phyloP scores from a whole-genome alignment of 2,329 filamentous ascomycete genomes.

The Coniochaeta sp. region DNA sequence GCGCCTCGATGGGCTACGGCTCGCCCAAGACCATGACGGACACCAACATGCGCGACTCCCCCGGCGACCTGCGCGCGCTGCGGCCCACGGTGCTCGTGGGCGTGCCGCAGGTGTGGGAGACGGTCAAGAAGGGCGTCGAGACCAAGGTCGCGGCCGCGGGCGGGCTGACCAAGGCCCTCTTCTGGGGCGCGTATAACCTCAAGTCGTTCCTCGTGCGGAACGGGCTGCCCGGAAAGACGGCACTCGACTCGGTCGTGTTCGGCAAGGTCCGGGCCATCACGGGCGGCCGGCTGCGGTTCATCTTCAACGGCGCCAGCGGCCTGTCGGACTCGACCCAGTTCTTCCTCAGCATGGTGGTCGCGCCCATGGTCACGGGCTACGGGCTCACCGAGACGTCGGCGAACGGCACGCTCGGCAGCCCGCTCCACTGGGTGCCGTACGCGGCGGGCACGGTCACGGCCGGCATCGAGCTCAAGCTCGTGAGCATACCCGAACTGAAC shows the following conservation, averaged over 20 bases:
- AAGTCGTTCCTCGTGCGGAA: constrained; percentile 52
- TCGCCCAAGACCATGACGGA: constrained; percentile 86
- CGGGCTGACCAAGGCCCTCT: constrained; percentile 66
- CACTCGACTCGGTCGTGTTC: constrained; percentile 81
- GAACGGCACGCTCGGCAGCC: constrained; percentile 75
- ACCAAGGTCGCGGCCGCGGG: constrained; percentile 67
- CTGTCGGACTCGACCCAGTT: constrained; percentile 80
- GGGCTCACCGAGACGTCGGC: constrained; percentile 90
- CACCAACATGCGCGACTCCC: constrained; percentile 77
- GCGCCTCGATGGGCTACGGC: constrained; percentile 88
- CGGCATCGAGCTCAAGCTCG: constrained; percentile 81
- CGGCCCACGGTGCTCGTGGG: constrained; percentile 85
- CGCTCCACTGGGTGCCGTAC: constrained; percentile 72
- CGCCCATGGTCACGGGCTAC: constrained; percentile 91
- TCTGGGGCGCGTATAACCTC: constrained; percentile 58
- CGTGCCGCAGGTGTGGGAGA: constrained; percentile 96
- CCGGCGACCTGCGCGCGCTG: constrained; percentile 90
- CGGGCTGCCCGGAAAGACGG: constrained; percentile 56
- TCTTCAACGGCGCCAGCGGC: constrained; percentile 90
- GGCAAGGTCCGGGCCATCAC: constrained; percentile 86
- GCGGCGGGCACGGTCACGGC: constrained; percentile 74
- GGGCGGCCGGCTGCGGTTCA: constrained; percentile 79
- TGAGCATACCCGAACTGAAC: constrained; percentile 82
- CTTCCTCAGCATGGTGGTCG: constrained; percentile 87
- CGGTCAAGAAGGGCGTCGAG: constrained; percentile 89